Base-by-base conservation (phyloP, 495 filamentous ascomycete genomes). In the Bathelium albidoporum region DNA sequence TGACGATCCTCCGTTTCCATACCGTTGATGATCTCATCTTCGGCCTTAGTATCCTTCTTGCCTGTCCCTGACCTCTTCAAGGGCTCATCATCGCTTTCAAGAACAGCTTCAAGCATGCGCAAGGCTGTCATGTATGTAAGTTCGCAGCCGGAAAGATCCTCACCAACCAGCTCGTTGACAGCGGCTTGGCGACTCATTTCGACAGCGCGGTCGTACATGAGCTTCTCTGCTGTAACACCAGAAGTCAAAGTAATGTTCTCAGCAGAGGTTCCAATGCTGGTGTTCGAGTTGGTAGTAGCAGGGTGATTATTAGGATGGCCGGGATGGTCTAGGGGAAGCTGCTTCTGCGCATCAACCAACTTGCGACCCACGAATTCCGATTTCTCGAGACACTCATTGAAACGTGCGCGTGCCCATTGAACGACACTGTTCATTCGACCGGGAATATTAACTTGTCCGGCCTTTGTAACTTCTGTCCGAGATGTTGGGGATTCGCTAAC, bases 131-230 rank as follows among this genome's bases (percentile, higher is more conserved):
- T 77, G 69, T 98, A 98, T 26, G 88, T 87, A n/a, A 96, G 85
- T 71, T 97, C 93, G 64, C 93, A 96, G 22, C 90, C 93, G 1
- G 77, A 74, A 1, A 98, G 80, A 78, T 98, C 92, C 62, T 95
- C 89, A 59, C 89, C 88, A 10, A 93, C 89, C 60, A 97, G 86
- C 75, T 98, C 94, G 68, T 92, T 96, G 71, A 97, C 93, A 2
- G 94, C 94, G 5, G 94, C 91, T 1, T 89, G 83, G 41, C 91
- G 85, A 68, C 90, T 96, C 94, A 98, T 96, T 73, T 98, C 94
- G 26, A 96, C 75, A 2, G 94, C 94, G 16, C 94, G 89, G 66
- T 98, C 95, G 68, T 96, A 98, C 95, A 98, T 98, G 58, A 98
- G 75, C 74, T 90, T 95, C 76, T 97, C 94, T 0, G 94, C 94